phyloP scores from a whole-genome alignment of 495 filamentous ascomycete species.

The Xylaria bambusicola region DNA sequence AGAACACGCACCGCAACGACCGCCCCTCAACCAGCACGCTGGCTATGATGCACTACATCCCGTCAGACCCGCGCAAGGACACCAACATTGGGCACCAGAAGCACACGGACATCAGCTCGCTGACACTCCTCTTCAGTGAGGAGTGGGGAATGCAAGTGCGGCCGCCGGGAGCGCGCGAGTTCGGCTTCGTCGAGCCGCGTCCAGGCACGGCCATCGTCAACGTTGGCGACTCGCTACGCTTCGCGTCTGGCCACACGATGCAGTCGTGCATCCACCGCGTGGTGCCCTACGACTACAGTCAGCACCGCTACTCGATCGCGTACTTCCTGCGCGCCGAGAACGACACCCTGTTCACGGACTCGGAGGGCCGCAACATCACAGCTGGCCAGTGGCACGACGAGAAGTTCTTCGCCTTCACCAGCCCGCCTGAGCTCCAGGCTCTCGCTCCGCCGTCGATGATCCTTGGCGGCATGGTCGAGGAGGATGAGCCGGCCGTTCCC shows the following conservation, averaged over 20 bases:
- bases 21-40: slow-evolving; percentile 49
- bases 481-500: slow-evolving; percentile 31
- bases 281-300: slow-evolving; percentile 48
- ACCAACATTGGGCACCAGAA: slow-evolving; percentile 54
- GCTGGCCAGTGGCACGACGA: slow-evolving; percentile 58
- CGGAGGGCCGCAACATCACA: slow-evolving; percentile 49
- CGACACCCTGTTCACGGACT: slow-evolving; percentile 53
- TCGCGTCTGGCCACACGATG: slow-evolving; percentile 50
- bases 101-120: slow-evolving; percentile 61
- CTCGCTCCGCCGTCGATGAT: slow-evolving; percentile 47
- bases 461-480: slow-evolving; percentile 48
- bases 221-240: slow-evolving; percentile 60
- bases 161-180: slow-evolving; percentile 46
- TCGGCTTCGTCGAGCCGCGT: slow-evolving; percentile 55
- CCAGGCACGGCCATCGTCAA: slow-evolving; percentile 55
- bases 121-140: slow-evolving; percentile 58
- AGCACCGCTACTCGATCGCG: slow-evolving; percentile 59
- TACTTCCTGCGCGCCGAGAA: slow-evolving; percentile 60
- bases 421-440: slow-evolving; percentile 47
- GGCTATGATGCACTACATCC: slow-evolving; percentile 53
- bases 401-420: slow-evolving; percentile 58
- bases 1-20: slow-evolving; percentile 55
- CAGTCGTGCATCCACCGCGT: slow-evolving; percentile 60
- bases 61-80: slow-evolving; percentile 40
- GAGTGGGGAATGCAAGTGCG: slow-evolving; percentile 61